Base-by-base conservation (phyloP, 331 rosid species). In the Erythrophleum ivorense region DNA sequence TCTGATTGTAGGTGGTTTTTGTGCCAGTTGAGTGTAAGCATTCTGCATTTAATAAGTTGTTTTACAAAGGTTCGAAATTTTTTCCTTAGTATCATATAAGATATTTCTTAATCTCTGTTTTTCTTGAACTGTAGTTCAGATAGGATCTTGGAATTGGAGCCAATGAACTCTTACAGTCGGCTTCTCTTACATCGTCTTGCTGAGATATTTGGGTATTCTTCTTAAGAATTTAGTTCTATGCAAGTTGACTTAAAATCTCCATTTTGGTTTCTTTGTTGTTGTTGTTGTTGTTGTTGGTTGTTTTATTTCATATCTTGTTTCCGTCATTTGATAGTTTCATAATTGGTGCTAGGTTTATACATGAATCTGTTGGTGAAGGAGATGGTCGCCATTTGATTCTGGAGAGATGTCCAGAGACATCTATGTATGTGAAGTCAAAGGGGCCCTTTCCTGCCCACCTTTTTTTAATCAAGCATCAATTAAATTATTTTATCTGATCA, bases 121-220 rank as follows among this genome's bases (percentile, higher is more conserved):
- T 79, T 77, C 58, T 68, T 81, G 79, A 33, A 84, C 78, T 87
- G 88, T 94, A 93, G 99, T 88, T 85, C 91, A 65, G 89, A 88
- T 77, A 91, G 95, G 81, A 79, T 92, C 69, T 81, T 96, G 86
- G 98, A 96, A 88, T 86, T 96, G 87, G 92, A 96, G 89, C 98
- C 99, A 63, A 96, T 91, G 98, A 90, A 88, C 82, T 85, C 99
- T 36, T 96, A 96, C 87, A 89, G 85, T 53, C 99, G 99, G 80
- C 98, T 93, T 88, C 98, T 96, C 72, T 88, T 96, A 89, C 99
- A 96, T 73, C 98, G 97, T 62, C 98, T 96, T 86, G 98, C 99
- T 38, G 99, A 96, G 86, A 96, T 96, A 86, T 96, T 96, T 88
- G 98, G 98, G 99, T 96, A 86, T 73, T 73, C 75, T 72, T 69